Percentiles rank a stretch among this genome's conserved stretches.
Conservation (phyloP, 2,329 filamentous ascomycete species). For the Ceratocystis alfenasii region DNA sequence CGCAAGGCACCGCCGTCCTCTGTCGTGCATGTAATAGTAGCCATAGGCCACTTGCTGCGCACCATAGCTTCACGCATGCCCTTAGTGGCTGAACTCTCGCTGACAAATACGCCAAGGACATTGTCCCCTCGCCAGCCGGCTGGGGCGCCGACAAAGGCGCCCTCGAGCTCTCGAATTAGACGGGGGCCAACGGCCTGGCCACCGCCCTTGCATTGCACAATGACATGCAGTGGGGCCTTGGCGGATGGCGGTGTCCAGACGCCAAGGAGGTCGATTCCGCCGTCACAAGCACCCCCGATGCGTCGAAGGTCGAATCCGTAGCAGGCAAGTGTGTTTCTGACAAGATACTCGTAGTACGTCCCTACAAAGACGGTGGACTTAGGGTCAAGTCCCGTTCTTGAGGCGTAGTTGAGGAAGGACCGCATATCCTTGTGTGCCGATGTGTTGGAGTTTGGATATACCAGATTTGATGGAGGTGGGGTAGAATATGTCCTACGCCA, state of each 20-base stretch:
- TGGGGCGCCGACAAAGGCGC: slow-evolving; percentile 63
- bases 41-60: slow-evolving; percentile 57
- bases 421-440: slow-evolving; percentile 46
- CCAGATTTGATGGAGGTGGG: slow-evolving; percentile 1
- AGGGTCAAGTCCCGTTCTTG: slow-evolving; percentile 42
- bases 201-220: slow-evolving; percentile 59
- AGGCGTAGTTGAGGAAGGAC: slow-evolving; percentile 54
- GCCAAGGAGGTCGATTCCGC: slow-evolving; percentile 63
- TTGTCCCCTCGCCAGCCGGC: slow-evolving; percentile 54
- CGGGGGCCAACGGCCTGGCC: slow-evolving; percentile 42
- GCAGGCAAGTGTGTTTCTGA: slow-evolving; percentile 41
- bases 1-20: slow-evolving; percentile 44
- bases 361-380: slow-evolving; percentile 53
- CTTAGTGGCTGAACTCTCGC: slow-evolving; percentile 58
- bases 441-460: slow-evolving; percentile 19
- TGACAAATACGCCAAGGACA: slow-evolving; percentile 60
- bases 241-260: slow-evolving; percentile 48
- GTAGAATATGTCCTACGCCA: slow-evolving; percentile 11
- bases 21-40: slow-evolving; percentile 48
- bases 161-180: slow-evolving; percentile 63
- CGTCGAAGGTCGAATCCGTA: slow-evolving; percentile 55
- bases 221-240: slow-evolving; percentile 33
- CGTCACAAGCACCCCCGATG: slow-evolving; percentile 54
- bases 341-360: slow-evolving; percentile 66
- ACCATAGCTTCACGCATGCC: slow-evolving; percentile 64